Evolutionary conservation across 2,329 filamentous ascomycete genomes (phyloP).

Genomic region (Alternaria tenuissima): DNA sequence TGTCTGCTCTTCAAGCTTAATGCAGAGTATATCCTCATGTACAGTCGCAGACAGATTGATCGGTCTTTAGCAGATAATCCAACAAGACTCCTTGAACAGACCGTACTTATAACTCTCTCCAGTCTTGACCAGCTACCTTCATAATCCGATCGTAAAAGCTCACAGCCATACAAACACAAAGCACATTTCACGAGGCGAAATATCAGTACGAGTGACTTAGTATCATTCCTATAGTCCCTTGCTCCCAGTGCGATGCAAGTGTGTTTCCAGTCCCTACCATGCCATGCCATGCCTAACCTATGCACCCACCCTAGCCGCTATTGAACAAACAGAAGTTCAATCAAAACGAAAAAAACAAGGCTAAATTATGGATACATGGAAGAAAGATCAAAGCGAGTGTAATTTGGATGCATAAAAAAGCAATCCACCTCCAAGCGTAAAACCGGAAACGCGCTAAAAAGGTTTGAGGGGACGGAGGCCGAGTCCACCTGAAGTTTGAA

Average conservation of each 20-base stretch:
- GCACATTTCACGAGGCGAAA: not conserved
- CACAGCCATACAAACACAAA: not conserved
- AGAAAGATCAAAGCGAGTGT: conserved; percentile 17
- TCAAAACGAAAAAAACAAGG: conserved; percentile 5
- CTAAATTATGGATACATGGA: conserved; percentile 20
- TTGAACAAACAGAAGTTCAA: conserved; percentile 1
- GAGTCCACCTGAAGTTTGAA: not conserved
- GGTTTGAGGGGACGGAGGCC: conserved; percentile 10
- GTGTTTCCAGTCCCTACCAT: not conserved
- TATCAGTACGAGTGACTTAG: not conserved
- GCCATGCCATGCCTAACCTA: conserved; percentile 13
- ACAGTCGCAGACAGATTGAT: no score
- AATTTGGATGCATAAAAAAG: conserved; percentile 1
- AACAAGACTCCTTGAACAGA: no score
- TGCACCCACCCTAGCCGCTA: conserved; percentile 11
- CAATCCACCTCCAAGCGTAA: conserved; percentile 11
- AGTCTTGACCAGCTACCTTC: not conserved
- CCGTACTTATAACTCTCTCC: accelerated
- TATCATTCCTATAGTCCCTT: not conserved
- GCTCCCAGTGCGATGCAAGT: conserved; percentile 10
- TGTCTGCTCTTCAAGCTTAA: no score
- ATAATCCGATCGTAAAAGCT: not conserved
- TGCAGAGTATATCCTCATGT: no score
- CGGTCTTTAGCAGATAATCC: no score
- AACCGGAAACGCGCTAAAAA: conserved; percentile 2